These are phyloP conservation scores for Pleurotus tuoliensis DNA, from an alignment of 768 basidiomycete genomes.

Conservation along the genomic window DNA sequence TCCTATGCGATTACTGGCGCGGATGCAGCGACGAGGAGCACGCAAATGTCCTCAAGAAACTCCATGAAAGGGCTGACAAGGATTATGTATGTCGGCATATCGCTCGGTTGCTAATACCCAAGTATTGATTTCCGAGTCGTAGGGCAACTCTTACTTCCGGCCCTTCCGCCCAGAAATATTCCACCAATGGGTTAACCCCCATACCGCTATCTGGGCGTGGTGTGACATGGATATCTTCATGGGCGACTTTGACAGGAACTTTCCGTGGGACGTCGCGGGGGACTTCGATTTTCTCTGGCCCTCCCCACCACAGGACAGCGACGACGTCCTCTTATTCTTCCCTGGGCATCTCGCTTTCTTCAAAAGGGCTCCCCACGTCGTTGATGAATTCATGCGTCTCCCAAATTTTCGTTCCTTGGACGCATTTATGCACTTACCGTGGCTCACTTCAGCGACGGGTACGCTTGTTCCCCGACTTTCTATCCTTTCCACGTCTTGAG, in stretches of 20 bases:
- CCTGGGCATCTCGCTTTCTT: constrained; percentile 9
- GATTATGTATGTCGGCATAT: not conserved
- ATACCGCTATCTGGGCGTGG: constrained; percentile 10
- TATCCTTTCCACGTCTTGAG: not conserved
- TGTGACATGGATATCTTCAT: constrained; percentile 10
- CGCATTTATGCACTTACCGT: not conserved
- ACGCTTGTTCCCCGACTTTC: not conserved
- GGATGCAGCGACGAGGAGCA: not conserved
- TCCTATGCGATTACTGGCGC: constrained; percentile 7
- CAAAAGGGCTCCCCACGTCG: not conserved
- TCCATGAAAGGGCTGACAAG: not conserved
- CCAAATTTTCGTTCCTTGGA: constrained; percentile 2
- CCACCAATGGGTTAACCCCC: constrained; percentile 8
- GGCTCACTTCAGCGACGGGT: constrained; percentile 5
- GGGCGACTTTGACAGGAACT: constrained; percentile 4
- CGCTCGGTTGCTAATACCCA: not conserved
- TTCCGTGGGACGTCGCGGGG: constrained; percentile 9
- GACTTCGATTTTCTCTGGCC: constrained; percentile 4
- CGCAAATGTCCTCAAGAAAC: not conserved
- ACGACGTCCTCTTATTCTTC: not conserved
- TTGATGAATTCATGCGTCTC: constrained; percentile 9
- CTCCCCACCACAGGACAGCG: not conserved
- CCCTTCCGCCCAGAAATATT: constrained; percentile 7
- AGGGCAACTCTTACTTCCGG: constrained; percentile 9
- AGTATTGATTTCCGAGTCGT: not conserved